phyloP scores from a whole-genome alignment of 2,329 filamentous ascomycete genomes.

The Tolypocladium guangdongense region DNA sequence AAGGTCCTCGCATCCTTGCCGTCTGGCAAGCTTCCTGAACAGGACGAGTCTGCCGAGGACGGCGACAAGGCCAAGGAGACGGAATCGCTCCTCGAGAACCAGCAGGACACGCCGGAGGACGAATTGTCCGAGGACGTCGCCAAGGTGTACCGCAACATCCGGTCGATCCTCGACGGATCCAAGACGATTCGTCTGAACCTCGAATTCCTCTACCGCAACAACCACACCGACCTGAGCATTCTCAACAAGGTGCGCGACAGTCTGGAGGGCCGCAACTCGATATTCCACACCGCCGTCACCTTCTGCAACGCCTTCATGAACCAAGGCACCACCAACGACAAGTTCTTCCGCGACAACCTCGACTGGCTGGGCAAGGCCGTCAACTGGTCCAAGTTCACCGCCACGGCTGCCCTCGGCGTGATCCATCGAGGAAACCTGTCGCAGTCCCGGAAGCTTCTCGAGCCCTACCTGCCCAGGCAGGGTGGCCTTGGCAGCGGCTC shows the following conservation, averaged over 20 bases:
- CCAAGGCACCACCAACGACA: conserved; percentile 93
- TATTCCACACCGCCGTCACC: conserved; percentile 95
- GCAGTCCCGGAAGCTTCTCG: conserved; percentile 84
- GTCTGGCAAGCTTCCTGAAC: conserved; percentile 33
- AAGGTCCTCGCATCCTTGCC: conserved; percentile 80
- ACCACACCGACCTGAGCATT: conserved; percentile 83
- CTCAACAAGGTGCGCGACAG: conserved; percentile 95
- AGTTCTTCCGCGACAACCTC: conserved; percentile 95
- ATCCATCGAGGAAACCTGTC: conserved; percentile 93
- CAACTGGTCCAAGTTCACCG: conserved; percentile 99
- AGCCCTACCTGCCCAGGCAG: conserved; percentile 82
- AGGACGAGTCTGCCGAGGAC: conserved; percentile 31
- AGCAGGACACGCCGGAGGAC: conserved; percentile 44
- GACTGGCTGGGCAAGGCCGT: conserved; percentile 98
- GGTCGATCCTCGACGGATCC: conserved; percentile 68
- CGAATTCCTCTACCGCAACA: conserved; percentile 93
- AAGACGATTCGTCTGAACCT: conserved; percentile 92
- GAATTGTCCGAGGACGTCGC: conserved; percentile 39
- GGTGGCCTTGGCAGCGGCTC: conserved; percentile 68
- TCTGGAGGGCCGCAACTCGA: conserved; percentile 89
- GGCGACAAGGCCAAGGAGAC: conserved; percentile 31
- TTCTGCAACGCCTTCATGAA: conserved; percentile 99
- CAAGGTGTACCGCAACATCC: conserved; percentile 51
- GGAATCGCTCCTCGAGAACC: conserved; percentile 36
- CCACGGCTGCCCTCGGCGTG: conserved; percentile 88